phyloP scores from a whole-genome alignment of 257 asterid species.

The Solanum piurae region DNA sequence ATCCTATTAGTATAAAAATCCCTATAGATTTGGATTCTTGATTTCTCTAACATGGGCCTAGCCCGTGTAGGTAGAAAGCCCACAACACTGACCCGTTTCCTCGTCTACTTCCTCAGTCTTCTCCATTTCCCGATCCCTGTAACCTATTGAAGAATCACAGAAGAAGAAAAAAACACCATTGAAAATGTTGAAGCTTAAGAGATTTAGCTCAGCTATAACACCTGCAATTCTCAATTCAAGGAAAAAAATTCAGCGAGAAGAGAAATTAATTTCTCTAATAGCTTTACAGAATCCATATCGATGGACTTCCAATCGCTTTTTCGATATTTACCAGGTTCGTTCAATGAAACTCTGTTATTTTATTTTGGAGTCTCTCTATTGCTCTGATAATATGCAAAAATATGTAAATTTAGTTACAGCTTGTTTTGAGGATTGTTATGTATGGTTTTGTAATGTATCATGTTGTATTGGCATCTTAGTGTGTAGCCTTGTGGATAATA shows the following conservation, averaged over 20 bases:
- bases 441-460: background rate
- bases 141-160: background rate
- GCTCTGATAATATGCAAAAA: background rate
- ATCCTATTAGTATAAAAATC: background rate
- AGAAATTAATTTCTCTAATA: slow-evolving; percentile 13
- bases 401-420: background rate
- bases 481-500: background rate
- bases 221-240: slow-evolving; percentile 10
- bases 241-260: slow-evolving; percentile 4
- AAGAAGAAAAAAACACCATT: background rate
- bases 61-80: background rate
- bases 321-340: slow-evolving; percentile 70
- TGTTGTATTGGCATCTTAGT: background rate
- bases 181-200: slow-evolving; percentile 57
- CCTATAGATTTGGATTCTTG: background rate
- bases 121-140: background rate
- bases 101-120: background rate
- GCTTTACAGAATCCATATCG: slow-evolving; percentile 36
- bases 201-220: slow-evolving; percentile 18
- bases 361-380: background rate
- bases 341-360: background rate
- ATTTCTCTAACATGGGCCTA: background rate
- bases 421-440: background rate
- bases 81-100: background rate
- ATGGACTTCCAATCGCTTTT: slow-evolving; percentile 60